Percentiles rank a stretch among this genome's conserved stretches.
Evolutionary conservation across 2,329 filamentous ascomycete species (phyloP).

Genomic region (Arthroderma uncinatum): DNA sequence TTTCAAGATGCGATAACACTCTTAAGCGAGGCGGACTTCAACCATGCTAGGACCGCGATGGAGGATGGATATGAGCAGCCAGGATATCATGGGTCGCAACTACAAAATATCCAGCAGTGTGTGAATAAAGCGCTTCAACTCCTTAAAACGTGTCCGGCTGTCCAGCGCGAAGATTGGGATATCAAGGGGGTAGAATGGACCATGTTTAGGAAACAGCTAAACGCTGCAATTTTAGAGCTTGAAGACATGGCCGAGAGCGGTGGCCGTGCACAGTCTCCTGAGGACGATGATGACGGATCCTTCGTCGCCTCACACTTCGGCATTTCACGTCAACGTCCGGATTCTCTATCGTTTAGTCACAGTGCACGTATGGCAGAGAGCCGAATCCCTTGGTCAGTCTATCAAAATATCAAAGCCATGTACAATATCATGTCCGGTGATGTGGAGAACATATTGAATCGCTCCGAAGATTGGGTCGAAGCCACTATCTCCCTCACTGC

Average conservation of each 20-base stretch:
- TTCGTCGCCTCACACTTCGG: slow-evolving; percentile 39
- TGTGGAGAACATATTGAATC: slow-evolving; percentile 60
- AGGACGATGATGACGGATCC: slow-evolving; percentile 31
- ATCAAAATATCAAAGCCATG: slow-evolving; percentile 68
- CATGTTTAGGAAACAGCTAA: slow-evolving; percentile 65
- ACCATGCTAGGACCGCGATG: slow-evolving; percentile 53
- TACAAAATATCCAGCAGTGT: slow-evolving; percentile 67
- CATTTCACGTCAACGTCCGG: slow-evolving; percentile 35
- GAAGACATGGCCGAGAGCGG: slow-evolving; percentile 69
- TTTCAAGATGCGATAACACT: slow-evolving; percentile 56
- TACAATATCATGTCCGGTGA: slow-evolving; percentile 74
- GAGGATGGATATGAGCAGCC: slow-evolving; percentile 52
- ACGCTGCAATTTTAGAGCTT: slow-evolving; percentile 57
- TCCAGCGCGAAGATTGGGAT: slow-evolving; percentile 61
- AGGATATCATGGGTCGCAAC: slow-evolving; percentile 62
- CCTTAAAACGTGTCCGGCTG: slow-evolving; percentile 61
- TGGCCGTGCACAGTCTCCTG: slow-evolving; percentile 37
- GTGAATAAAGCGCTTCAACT: slow-evolving; percentile 57
- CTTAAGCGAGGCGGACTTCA: slow-evolving; percentile 66
- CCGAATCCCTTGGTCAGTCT: slow-evolving; percentile 79
- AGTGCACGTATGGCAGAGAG: slow-evolving; percentile 66
- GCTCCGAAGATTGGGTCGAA: slow-evolving; percentile 84
- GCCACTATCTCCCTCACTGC: slow-evolving; percentile 70
- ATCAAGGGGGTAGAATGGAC: slow-evolving; percentile 71
- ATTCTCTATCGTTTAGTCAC: slow-evolving; percentile 53